A percentile compares a stretch with the other conserved stretches of the same genome.
phyloP scores from a whole-genome alignment of 345 rosid species.

The Citrus mangshanensis region DNA sequence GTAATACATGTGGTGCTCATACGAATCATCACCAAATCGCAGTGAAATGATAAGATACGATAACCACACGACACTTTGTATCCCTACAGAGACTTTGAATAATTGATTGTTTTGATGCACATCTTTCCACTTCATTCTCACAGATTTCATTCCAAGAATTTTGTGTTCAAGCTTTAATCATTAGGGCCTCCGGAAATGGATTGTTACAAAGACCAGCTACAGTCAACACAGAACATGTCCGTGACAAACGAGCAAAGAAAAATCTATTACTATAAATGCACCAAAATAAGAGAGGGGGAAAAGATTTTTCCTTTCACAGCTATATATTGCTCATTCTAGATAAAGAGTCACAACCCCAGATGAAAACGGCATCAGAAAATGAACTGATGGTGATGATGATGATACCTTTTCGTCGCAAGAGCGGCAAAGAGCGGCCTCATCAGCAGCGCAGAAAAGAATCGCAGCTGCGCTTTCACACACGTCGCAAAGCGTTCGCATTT shows the following conservation, averaged over 20 bases:
- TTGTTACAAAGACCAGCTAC: background rate
- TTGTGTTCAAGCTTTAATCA: background rate
- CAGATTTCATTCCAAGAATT: background rate
- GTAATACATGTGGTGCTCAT: too few species aligned
- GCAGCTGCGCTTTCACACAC: conserved; percentile 81
- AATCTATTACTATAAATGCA: background rate
- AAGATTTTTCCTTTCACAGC: too few species aligned
- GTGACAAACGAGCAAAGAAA: background rate
- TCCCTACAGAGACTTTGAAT: background rate
- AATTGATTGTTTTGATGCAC: background rate
- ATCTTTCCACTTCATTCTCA: background rate
- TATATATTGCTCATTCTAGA: background rate
- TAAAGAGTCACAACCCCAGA: background rate
- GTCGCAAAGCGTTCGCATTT: conserved; percentile 71
- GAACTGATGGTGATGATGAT: too few species aligned
- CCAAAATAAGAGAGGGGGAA: too few species aligned
- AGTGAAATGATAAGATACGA: too few species aligned
- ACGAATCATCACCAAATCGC: too few species aligned
- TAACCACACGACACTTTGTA: background rate
- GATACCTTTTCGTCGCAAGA: conserved; percentile 72
- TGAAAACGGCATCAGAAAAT: too few species aligned
- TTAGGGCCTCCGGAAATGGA: background rate
- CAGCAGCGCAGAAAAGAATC: conserved; percentile 82
- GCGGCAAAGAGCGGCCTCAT: conserved; percentile 85
- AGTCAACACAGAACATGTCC: background rate